These are phyloP conservation scores for Lactarius sanguifluus DNA, from an alignment of 768 basidiomycete genomes.

Conservation along the genomic window DNA sequence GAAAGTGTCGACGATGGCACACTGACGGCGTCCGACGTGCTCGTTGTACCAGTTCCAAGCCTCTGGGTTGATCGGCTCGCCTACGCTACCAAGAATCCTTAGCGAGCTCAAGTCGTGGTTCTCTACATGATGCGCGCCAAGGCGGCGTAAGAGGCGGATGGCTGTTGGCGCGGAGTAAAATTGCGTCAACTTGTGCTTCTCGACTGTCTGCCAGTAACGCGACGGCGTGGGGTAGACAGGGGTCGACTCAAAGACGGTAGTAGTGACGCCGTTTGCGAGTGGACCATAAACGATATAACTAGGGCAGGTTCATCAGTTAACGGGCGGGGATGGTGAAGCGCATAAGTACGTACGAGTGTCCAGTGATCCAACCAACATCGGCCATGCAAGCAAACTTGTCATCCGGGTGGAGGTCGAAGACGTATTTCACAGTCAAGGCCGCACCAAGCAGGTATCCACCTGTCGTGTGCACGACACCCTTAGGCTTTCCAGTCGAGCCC, in stretches of 20 bases:
- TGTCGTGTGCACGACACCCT: slow-evolving; percentile 92
- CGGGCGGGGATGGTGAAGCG: no score
- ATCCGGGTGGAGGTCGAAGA: slow-evolving; percentile 96
- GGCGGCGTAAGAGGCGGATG: slow-evolving; percentile 85
- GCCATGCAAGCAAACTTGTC: slow-evolving; percentile 98
- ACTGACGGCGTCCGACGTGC: slow-evolving; percentile 82
- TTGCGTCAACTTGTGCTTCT: slow-evolving; percentile 90
- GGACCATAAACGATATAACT: slow-evolving; percentile 96
- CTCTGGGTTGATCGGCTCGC: slow-evolving; percentile 98
- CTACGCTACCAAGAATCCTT: slow-evolving; percentile 89
- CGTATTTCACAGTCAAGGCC: slow-evolving; percentile 91
- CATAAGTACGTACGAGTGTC: slow-evolving; percentile 64
- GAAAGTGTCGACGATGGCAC: slow-evolving; percentile 92
- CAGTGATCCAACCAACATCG: slow-evolving; percentile 98
- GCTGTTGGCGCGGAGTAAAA: slow-evolving; percentile 95
- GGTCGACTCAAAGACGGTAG: slow-evolving; percentile 92
- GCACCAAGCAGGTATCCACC: slow-evolving; percentile 91
- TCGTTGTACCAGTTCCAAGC: slow-evolving; percentile 99
- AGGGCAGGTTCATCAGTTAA: not conserved
- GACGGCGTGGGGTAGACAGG: slow-evolving; percentile 96
- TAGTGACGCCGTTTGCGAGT: slow-evolving; percentile 79
- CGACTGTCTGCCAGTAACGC: slow-evolving; percentile 95
- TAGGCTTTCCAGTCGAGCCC: slow-evolving; percentile 93
- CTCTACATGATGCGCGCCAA: slow-evolving; percentile 85
- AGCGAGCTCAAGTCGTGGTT: slow-evolving; percentile 77